Conservation (phyloP, 768 basidiomycete species). For the Pisolithus orientalis region DNA sequence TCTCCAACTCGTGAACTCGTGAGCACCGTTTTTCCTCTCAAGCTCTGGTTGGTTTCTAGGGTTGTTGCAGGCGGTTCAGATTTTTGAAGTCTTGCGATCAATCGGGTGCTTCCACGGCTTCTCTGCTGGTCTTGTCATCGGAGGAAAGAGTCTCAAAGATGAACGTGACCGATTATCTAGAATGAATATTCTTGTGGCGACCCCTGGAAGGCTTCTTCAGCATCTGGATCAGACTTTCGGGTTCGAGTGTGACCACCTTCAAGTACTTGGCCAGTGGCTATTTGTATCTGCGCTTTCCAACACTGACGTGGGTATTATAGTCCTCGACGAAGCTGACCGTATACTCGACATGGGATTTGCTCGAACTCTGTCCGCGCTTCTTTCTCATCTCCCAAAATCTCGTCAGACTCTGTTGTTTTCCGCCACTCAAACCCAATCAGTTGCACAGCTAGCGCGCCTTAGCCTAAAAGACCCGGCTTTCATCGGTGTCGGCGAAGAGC, state of each 20-base stretch:
- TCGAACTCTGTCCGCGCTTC: conserved; percentile 80
- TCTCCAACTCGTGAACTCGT: conserved; percentile 93
- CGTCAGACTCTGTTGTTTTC: conserved; percentile 97
- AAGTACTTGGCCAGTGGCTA: conserved; percentile 66
- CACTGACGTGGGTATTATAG: conserved; percentile 30
- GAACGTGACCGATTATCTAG: conserved; percentile 81
- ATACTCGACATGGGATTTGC: conserved; percentile 96
- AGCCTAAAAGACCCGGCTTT: conserved; percentile 78
- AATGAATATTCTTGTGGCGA: conserved; percentile 99
- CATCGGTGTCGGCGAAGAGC: conserved; percentile 54
- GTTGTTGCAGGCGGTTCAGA: conserved; percentile 79
- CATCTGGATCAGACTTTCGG: conserved; percentile 99
- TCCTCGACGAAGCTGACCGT: conserved; percentile 95
- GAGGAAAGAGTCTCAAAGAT: conserved; percentile 92
- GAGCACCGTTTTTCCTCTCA: conserved; percentile 20
- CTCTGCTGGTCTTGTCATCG: conserved; percentile 93
- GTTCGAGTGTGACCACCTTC: conserved; percentile 88
- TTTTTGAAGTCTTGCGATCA: conserved; percentile 91
- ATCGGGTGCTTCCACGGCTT: conserved; percentile 89
- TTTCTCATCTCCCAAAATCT: conserved; percentile 85
- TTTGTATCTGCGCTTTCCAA: background rate
- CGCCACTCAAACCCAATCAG: conserved; percentile 90
- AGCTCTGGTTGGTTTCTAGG: conserved; percentile 2
- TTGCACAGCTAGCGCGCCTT: conserved; percentile 82
- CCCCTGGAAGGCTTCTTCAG: conserved; percentile 89